These are phyloP conservation scores for Athelia psychrophila DNA, from an alignment of 1,284 basidiomycete species.

Conservation along the genomic window DNA sequence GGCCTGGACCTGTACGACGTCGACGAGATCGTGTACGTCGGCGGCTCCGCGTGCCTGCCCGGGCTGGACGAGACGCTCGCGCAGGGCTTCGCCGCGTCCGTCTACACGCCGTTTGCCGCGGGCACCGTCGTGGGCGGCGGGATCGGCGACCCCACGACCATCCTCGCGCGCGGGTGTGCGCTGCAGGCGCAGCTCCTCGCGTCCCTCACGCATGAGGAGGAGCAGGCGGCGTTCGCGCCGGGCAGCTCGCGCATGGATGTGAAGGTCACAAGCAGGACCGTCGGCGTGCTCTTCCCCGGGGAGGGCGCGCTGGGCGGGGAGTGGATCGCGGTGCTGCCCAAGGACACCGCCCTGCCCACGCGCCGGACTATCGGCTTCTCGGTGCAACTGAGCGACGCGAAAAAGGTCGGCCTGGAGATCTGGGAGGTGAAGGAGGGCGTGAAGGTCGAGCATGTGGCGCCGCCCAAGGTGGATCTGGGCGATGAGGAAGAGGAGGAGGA, in stretches of 20 bases:
- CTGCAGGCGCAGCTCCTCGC: conserved; percentile 79
- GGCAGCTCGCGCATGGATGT: conserved; percentile 43
- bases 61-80: conserved; percentile 79
- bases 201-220: conserved; percentile 45
- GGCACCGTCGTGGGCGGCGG: conserved; percentile 71
- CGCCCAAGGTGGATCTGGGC: conserved; percentile 44
- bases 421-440: conserved; percentile 87
- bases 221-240: conserved; percentile 50
- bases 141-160: conserved; percentile 81
- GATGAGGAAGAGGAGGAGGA: conserved; percentile 59
- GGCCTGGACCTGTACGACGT: conserved; percentile 77
- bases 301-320: conserved; percentile 51
- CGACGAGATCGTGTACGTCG: conserved; percentile 91
- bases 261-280: conserved; percentile 61
- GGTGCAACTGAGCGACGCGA: conserved; percentile 56
- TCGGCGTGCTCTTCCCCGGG: conserved; percentile 82
- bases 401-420: conserved; percentile 72
- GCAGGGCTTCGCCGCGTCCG: conserved; percentile 68
- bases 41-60: conserved; percentile 84
- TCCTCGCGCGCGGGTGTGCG: conserved; percentile 87
- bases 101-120: conserved; percentile 60
- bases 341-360: conserved; percentile 80
- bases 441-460: conserved; percentile 67
- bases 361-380: conserved; percentile 72
- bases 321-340: conserved; percentile 65